Evolutionary conservation across 2,329 filamentous ascomycete species (phyloP).

Genomic region (Aureobasidium leucospermi): DNA sequence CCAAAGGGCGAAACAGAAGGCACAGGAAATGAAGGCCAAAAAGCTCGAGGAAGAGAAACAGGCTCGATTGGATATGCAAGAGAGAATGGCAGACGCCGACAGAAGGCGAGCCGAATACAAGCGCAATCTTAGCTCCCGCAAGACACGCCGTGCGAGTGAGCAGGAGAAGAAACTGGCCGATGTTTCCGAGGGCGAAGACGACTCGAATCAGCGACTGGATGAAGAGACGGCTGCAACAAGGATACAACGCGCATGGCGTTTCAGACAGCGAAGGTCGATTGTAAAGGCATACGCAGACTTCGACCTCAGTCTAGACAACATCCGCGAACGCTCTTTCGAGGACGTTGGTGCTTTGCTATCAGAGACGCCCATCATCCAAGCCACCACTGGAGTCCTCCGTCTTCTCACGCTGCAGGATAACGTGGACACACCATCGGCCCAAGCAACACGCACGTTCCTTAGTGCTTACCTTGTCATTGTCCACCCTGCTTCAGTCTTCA

Average conservation of each 20-base stretch:
- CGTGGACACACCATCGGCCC: conserved; percentile 49
- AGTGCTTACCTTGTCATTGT: conserved; percentile 74
- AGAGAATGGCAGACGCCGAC: conserved; percentile 71
- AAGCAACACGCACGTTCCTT: conserved; percentile 69
- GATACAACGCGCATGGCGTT: conserved; percentile 66
- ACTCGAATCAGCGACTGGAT: conserved; percentile 35
- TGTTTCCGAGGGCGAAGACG: conserved; percentile 42
- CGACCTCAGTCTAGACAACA: conserved; percentile 62
- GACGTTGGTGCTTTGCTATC: conserved; percentile 62
- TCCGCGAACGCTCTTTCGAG: conserved; percentile 65
- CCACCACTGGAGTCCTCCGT: conserved; percentile 60
- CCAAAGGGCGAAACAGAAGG: conserved; percentile 72
- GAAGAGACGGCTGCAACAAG: conserved; percentile 56
- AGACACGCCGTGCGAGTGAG: conserved; percentile 29
- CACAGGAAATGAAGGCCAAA: conserved; percentile 73
- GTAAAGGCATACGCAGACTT: conserved; percentile 60
- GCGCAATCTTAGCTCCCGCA: conserved; percentile 42
- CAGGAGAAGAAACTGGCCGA: conserved; percentile 44
- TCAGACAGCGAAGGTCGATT: conserved; percentile 48
- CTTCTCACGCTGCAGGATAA: conserved; percentile 64
- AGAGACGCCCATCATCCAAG: conserved; percentile 57
- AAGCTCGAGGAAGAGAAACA: conserved; percentile 66
- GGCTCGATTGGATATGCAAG: conserved; percentile 68
- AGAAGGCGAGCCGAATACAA: conserved; percentile 53
- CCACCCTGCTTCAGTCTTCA: conserved; percentile 70